phyloP scores from a whole-genome alignment of 73 alveolate species.

The Paramecium tetraurelia region DNA sequence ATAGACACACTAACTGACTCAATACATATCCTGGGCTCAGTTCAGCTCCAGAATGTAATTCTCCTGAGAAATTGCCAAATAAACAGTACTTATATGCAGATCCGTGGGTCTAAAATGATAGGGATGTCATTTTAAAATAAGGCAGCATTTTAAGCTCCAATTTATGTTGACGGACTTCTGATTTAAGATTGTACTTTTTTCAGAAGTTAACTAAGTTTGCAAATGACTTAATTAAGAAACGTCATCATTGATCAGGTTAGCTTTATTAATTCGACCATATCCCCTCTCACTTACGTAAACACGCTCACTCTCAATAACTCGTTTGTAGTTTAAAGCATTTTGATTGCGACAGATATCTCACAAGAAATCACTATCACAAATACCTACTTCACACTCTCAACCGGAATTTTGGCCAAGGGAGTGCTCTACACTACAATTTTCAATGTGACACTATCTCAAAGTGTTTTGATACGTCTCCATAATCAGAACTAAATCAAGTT shows the following conservation, averaged over 20 bases:
- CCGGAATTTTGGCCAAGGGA: background rate
- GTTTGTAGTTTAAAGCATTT: background rate
- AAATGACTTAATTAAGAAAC: background rate
- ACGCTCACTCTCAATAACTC: background rate
- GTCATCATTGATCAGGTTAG: background rate
- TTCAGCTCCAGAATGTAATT: background rate
- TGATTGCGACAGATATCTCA: background rate
- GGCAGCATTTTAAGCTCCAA: background rate
- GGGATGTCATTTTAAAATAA: background rate
- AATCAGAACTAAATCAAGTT: background rate
- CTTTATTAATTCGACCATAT: background rate
- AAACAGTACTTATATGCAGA: background rate
- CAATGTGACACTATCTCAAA: background rate
- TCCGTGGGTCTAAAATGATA: background rate
- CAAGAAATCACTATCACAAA: background rate
- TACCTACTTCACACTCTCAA: background rate
- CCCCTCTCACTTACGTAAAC: background rate
- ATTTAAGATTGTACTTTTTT: background rate
- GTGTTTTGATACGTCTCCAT: background rate
- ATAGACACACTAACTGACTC: background rate
- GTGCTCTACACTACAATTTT: background rate
- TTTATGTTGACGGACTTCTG: background rate
- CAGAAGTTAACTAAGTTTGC: background rate
- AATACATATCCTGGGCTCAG: background rate
- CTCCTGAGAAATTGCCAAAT: background rate